Evolutionary conservation across 176 grass and related monocot genomes (phyloP).

Genomic region (Aegilops umbellulata): DNA sequence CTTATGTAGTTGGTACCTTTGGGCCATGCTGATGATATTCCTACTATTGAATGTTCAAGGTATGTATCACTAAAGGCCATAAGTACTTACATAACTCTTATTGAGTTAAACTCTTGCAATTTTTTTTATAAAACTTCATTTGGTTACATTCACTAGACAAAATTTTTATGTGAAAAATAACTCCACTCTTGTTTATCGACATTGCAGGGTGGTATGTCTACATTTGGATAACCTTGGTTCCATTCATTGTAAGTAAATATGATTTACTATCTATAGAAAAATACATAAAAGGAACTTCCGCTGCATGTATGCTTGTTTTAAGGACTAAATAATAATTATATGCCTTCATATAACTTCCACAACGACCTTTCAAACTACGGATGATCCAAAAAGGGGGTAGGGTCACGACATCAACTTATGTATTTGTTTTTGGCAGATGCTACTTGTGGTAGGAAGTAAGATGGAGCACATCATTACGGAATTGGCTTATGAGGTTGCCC

Average conservation of each 20-base stretch:
- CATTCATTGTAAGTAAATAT: conserved; percentile 73
- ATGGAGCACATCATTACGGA: conserved; percentile 84
- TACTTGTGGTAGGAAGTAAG: conserved; percentile 70
- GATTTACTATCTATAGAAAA: no score
- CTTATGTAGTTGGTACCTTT: conserved; percentile 83
- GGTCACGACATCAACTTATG: not conserved
- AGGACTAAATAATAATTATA: not conserved
- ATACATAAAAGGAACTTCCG: no score
- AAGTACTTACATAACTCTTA: not conserved
- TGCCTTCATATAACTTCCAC: not conserved
- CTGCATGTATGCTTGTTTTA: not conserved
- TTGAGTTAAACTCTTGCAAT: not conserved
- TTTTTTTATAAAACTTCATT: not conserved
- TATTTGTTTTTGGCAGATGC: conserved; percentile 27
- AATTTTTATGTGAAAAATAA: conserved; percentile 12
- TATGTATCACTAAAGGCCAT: conserved; percentile 7
- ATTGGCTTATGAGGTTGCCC: conserved; percentile 65
- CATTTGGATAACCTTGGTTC: conserved; percentile 61
- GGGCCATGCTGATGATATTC: conserved; percentile 78
- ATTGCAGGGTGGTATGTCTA: conserved; percentile 73
- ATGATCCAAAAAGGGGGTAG: not conserved
- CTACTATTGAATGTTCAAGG: conserved; percentile 80
- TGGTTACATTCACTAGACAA: not conserved
- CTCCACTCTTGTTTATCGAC: not conserved
- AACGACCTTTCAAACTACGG: not conserved